These are phyloP conservation scores for Pseudodiploospora longispora DNA, from an alignment of 2,329 filamentous ascomycete genomes.

Conservation along the genomic window DNA sequence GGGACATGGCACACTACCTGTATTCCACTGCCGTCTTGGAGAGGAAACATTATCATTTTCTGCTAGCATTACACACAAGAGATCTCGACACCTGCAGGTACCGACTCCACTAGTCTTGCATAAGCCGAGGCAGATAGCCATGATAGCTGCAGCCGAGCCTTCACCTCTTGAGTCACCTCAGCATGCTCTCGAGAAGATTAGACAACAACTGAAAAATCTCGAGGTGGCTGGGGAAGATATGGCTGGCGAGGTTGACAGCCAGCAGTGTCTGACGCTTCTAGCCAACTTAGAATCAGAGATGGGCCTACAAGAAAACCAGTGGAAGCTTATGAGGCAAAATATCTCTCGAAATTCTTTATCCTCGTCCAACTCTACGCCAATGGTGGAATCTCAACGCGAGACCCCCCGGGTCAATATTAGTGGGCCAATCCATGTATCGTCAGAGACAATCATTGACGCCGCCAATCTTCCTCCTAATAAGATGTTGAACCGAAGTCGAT, in stretches of 20 bases:
- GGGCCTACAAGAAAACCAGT: slow-evolving; percentile 50
- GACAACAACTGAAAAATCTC: slow-evolving; percentile 42
- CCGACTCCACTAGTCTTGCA: slow-evolving; percentile 48
- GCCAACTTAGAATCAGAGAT: slow-evolving; percentile 55
- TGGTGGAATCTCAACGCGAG: slow-evolving; percentile 14
- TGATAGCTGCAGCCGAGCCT: slow-evolving; percentile 39
- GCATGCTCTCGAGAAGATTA: slow-evolving; percentile 40
- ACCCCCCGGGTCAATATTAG: neutral
- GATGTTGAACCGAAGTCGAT: too few relatives aligned
- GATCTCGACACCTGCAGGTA: slow-evolving; percentile 44
- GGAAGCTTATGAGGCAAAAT: slow-evolving; percentile 49
- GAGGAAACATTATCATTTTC: slow-evolving; percentile 54
- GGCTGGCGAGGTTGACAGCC: slow-evolving; percentile 25
- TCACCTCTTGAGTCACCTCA: slow-evolving; percentile 46
- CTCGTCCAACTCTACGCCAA: slow-evolving; percentile 28
- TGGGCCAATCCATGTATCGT: too few relatives aligned
- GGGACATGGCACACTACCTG: slow-evolving; percentile 1
- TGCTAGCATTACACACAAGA: slow-evolving; percentile 35
- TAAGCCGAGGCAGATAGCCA: slow-evolving; percentile 30
- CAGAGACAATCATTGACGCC: too few relatives aligned
- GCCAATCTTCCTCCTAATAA: too few relatives aligned
- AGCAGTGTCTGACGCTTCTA: slow-evolving; percentile 40
- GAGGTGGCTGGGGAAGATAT: slow-evolving; percentile 32
- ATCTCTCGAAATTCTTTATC: slow-evolving; percentile 44
- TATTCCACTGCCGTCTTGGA: slow-evolving; percentile 51